These are phyloP conservation scores for Solanum stenotomum DNA, from an alignment of 257 asterid genomes.

Conservation along the genomic window DNA sequence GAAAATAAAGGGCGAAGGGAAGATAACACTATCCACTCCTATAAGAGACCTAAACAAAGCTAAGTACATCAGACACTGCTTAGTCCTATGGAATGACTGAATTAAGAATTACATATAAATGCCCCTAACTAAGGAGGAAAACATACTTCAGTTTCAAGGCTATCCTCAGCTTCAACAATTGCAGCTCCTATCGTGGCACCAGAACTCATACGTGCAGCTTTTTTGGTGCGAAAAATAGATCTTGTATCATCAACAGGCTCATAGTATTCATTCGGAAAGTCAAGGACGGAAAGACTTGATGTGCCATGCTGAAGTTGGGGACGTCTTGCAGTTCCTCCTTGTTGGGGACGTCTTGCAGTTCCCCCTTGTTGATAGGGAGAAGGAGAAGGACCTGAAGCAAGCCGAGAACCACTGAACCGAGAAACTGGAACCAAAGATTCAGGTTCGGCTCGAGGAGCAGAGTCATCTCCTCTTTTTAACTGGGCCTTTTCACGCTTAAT, in stretches of 20 bases:
- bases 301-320: conserved; percentile 31
- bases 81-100: conserved; percentile 7
- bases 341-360: conserved; percentile 18
- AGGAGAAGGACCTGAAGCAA: conserved; percentile 82
- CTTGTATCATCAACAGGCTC: conserved; percentile 18
- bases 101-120: conserved; percentile 18
- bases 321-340: conserved; percentile 14
- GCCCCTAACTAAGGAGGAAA: conserved; percentile 28
- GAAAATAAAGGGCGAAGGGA: neutral
- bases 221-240: conserved; percentile 30
- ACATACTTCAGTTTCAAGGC: conserved; percentile 76
- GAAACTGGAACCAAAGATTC: conserved; percentile 77
- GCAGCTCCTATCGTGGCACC: conserved; percentile 88
- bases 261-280: conserved; percentile 26
- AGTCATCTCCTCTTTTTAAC: conserved; percentile 76
- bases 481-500: conserved; percentile 74
- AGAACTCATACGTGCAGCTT: conserved; percentile 48
- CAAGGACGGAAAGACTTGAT: conserved; percentile 1
- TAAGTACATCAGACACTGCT: neutral
- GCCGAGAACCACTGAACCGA: conserved; percentile 90
- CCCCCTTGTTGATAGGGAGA: conserved; percentile 64
- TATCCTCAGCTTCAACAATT: conserved; percentile 84
- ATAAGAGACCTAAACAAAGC: neutral
- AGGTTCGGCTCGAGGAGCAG: conserved; percentile 62
- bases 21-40: neutral